Evolutionary conservation across 768 basidiomycete species (phyloP).

Genomic region (Terana coerulea): DNA sequence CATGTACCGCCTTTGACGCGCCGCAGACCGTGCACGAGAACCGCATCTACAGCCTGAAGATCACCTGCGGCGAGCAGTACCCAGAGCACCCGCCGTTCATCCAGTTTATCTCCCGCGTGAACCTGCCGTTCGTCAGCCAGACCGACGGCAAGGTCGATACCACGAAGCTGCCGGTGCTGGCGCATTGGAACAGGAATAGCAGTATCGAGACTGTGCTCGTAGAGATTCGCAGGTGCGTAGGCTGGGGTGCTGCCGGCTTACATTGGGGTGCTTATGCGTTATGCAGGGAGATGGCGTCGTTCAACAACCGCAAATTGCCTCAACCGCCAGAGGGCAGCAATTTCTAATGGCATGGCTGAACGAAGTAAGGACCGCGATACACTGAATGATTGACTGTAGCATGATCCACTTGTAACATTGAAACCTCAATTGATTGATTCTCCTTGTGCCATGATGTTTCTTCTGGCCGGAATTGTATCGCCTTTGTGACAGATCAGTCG

Average conservation of each 20-base stretch:
- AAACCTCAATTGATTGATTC: background rate
- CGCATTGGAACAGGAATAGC: constrained; percentile 68
- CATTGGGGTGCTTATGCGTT: no score
- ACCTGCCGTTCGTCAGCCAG: constrained; percentile 87
- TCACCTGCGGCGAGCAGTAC: constrained; percentile 73
- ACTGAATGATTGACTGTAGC: no score
- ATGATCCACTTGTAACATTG: constrained; percentile 10
- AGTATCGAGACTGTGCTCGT: constrained; percentile 89
- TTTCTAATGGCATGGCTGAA: constrained; percentile 48
- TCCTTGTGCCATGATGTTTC: background rate
- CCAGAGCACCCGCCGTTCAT: constrained; percentile 77
- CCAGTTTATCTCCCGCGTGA: constrained; percentile 85
- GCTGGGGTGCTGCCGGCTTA: background rate
- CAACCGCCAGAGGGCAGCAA: constrained; percentile 89
- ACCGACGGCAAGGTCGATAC: constrained; percentile 76
- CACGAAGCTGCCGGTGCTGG: constrained; percentile 64
- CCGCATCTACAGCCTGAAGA: constrained; percentile 94
- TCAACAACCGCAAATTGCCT: constrained; percentile 87
- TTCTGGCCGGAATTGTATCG: no score
- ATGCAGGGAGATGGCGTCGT: constrained; percentile 88
- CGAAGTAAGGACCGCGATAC: no score
- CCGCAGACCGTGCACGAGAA: constrained; percentile 94
- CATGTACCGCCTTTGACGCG: constrained; percentile 6
- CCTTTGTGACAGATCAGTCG: no score
- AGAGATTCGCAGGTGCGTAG: constrained; percentile 82